Evolutionary conservation across 441 rosid species (phyloP).

Genomic region (Erysimum cheiri): DNA sequence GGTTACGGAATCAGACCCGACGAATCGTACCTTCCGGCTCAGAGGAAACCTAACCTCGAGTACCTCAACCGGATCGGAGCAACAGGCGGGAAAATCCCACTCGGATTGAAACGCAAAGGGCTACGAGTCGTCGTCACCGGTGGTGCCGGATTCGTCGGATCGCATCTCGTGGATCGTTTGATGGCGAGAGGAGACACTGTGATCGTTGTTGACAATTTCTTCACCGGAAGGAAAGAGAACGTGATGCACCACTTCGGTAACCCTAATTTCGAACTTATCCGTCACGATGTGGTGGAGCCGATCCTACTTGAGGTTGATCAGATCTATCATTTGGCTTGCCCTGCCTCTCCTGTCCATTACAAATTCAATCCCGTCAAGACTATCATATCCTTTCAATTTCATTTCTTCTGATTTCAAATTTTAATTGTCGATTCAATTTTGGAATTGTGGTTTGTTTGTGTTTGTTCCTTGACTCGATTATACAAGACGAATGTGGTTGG

Average conservation of each 20-base stretch:
- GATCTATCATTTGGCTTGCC: conserved; percentile 84
- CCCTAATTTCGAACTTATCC: conserved; percentile 74
- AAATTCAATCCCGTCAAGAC: conserved; percentile 90
- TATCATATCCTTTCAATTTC: conserved; percentile 61
- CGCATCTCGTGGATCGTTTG: conserved; percentile 84
- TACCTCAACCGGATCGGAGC: conserved; percentile 36
- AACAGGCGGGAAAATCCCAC: conserved; percentile 60
- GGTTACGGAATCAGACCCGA: conserved; percentile 35
- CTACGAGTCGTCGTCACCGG: conserved; percentile 76
- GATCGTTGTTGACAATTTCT: conserved; percentile 81
- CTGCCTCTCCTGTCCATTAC: conserved; percentile 92
- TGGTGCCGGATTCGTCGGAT: conserved; percentile 90
- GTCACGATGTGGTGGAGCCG: conserved; percentile 81
- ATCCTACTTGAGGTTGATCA: conserved; percentile 75
- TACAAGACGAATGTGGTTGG: conserved; percentile 89
- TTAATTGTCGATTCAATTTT: neutral
- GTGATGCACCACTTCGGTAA: conserved; percentile 79
- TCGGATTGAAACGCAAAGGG: conserved; percentile 62
- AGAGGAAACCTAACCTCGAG: conserved; percentile 43
- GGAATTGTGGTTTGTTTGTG: conserved; percentile 6
- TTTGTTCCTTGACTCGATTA: conserved; percentile 47
- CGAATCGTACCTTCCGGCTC: conserved; percentile 32
- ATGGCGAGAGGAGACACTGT: conserved; percentile 79
- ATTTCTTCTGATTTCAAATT: neutral
- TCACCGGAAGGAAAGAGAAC: conserved; percentile 81